Evolutionary conservation across 345 rosid species (phyloP).

Genomic region (Camelina hispida): DNA sequence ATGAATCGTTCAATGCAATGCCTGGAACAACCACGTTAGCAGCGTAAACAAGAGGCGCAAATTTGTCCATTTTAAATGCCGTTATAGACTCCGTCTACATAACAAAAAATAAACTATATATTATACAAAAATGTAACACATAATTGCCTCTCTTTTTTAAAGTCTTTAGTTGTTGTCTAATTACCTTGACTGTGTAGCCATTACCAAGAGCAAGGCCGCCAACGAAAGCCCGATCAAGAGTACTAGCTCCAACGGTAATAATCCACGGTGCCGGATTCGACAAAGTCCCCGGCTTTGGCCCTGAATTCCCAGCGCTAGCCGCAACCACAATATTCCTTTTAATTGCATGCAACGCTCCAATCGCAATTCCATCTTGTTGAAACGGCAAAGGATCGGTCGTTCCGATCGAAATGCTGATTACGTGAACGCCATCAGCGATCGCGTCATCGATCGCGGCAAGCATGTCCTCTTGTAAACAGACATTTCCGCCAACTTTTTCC

Average conservation of each 20-base stretch:
- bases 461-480: conserved; percentile 69
- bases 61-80: conserved; percentile 48
- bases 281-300: conserved; percentile 65
- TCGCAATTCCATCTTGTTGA: conserved; percentile 54
- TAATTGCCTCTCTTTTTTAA: not conserved
- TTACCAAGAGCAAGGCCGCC: conserved; percentile 66
- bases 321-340: conserved; percentile 65
- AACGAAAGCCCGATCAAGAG: conserved; percentile 63
- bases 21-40: conserved; percentile 56
- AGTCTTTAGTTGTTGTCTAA: not conserved
- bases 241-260: conserved; percentile 81
- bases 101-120: conserved; percentile 20
- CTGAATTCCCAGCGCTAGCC: conserved; percentile 73
- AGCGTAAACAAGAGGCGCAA: conserved; percentile 68
- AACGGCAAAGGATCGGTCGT: conserved; percentile 15
- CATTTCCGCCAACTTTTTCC: conserved; percentile 53
- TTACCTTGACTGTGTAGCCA: conserved; percentile 60
- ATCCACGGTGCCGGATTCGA: conserved; percentile 82
- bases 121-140: conserved; percentile 20
- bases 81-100: conserved; percentile 69
- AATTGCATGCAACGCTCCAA: conserved; percentile 70
- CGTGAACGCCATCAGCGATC: conserved; percentile 73
- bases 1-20: conserved; percentile 48
- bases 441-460: conserved; percentile 87
- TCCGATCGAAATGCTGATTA: conserved; percentile 78